Conservation (phyloP, 2,329 filamentous ascomycete genomes). For the Colletotrichum caudatum region DNA sequence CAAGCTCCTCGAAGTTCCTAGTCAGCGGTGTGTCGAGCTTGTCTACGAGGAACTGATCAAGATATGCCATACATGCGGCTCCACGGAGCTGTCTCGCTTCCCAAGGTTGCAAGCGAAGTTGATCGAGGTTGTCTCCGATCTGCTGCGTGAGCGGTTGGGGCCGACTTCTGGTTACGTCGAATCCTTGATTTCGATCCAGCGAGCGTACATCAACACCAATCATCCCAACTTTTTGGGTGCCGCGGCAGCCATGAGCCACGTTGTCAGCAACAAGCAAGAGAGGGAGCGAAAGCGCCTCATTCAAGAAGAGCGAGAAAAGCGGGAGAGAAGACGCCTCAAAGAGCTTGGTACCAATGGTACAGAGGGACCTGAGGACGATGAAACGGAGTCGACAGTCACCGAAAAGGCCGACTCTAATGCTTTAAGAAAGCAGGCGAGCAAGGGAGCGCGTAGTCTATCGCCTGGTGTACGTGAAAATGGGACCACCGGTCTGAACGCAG, state of each 20-base stretch:
- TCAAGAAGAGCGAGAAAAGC: constrained; percentile 86
- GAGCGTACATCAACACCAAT: constrained; percentile 99
- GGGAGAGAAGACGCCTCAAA: constrained; percentile 85
- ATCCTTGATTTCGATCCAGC: constrained; percentile 95
- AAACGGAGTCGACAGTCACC: constrained; percentile 61
- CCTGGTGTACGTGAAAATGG: constrained; percentile 81
- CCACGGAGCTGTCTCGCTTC: constrained; percentile 90
- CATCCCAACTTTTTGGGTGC: constrained; percentile 98
- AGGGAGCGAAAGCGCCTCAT: constrained; percentile 85
- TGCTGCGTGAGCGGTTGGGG: constrained; percentile 90
- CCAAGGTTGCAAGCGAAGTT: constrained; percentile 95
- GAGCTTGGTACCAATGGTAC: constrained; percentile 85
- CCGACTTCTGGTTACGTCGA: constrained; percentile 93
- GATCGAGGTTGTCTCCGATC: constrained; percentile 97
- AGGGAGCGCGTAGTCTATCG: constrained; percentile 82
- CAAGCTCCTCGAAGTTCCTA: constrained; percentile 93
- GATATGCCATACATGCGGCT: constrained; percentile 98
- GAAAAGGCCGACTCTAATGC: constrained; percentile 64
- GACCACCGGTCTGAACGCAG: constrained; percentile 68
- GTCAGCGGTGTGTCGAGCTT: constrained; percentile 95
- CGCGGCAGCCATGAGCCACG: constrained; percentile 96
- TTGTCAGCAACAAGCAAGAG: constrained; percentile 95
- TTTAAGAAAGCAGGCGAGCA: constrained; percentile 68
- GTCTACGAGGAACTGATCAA: constrained; percentile 99
- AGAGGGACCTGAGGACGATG: constrained; percentile 76